A percentile compares a stretch with the other conserved stretches of the same genome.
Conservation (phyloP, 371 early-diverging fungal species). For the Mortierella sp. region DNA sequence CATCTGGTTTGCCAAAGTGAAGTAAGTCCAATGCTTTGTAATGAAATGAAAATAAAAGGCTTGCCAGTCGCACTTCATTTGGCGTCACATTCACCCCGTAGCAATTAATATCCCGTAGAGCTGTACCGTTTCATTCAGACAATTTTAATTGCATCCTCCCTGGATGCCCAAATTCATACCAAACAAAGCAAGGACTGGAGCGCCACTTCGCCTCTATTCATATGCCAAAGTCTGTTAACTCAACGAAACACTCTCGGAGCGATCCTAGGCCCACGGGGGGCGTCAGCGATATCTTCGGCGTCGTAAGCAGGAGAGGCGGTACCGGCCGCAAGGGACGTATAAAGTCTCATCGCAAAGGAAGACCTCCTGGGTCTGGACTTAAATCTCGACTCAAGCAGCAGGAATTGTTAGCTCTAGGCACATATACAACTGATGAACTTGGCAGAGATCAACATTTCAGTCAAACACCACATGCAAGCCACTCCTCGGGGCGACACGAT, state of each 20-base stretch:
- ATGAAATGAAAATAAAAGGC: background rate
- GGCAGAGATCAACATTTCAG: slow-evolving; percentile 12
- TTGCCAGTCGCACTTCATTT: too few species aligned
- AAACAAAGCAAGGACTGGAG: slow-evolving; percentile 54
- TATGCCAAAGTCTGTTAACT: slow-evolving; percentile 24
- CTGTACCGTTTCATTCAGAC: slow-evolving; percentile 25
- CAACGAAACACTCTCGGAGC: background rate
- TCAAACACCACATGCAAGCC: slow-evolving; percentile 27
- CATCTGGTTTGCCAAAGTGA: slow-evolving; percentile 37
- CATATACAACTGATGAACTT: slow-evolving; percentile 2
- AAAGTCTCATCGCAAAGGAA: slow-evolving; percentile 37
- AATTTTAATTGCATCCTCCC: slow-evolving; percentile 44
- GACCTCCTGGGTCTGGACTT: slow-evolving; percentile 33
- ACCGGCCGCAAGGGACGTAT: slow-evolving; percentile 20
- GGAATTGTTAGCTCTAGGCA: slow-evolving; percentile 5
- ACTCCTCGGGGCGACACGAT: slow-evolving; percentile 36
- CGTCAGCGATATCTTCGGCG: background rate
- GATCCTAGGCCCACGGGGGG: background rate
- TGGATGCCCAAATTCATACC: slow-evolving; percentile 44
- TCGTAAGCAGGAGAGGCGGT: slow-evolving; percentile 1
- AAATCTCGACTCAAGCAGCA: slow-evolving; percentile 29
- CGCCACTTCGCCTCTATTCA: slow-evolving; percentile 49
- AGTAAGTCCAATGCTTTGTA: slow-evolving; percentile 19
- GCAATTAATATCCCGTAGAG: slow-evolving; percentile 12
- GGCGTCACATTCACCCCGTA: background rate